Evolutionary conservation across 305 asterid species (phyloP).

Genomic region (Solanum hybrid): DNA sequence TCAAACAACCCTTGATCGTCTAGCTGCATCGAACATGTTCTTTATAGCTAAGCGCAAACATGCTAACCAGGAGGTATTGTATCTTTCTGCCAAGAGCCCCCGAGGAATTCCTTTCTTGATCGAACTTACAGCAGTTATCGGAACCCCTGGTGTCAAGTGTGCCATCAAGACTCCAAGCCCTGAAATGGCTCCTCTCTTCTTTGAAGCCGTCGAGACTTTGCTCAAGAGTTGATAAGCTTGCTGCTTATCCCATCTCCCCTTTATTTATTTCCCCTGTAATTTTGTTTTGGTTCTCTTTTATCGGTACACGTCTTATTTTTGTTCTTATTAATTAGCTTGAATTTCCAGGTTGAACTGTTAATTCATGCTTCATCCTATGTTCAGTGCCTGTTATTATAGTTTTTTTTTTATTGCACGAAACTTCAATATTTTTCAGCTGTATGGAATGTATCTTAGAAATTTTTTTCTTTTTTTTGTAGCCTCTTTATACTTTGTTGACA

Average conservation of each 20-base stretch:
- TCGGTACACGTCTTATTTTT: not conserved
- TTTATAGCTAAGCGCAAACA: constrained; percentile 93
- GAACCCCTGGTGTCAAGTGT: constrained; percentile 83
- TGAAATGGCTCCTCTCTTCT: constrained; percentile 86
- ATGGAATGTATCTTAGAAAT: not conserved
- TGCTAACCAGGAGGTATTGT: constrained; percentile 82
- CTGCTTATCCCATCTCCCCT: not conserved
- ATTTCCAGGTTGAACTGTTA: constrained; percentile 3
- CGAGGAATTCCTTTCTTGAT: constrained; percentile 79
- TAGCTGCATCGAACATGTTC: constrained; percentile 76
- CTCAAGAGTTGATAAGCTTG: constrained; percentile 38
- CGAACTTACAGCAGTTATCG: constrained; percentile 71
- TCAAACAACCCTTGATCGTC: constrained; percentile 60
- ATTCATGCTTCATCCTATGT: not conserved
- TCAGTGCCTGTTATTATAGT: not conserved
- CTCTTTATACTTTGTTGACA: not conserved
- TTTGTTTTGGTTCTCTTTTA: not conserved
- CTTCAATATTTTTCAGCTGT: not conserved
- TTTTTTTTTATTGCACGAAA: not conserved
- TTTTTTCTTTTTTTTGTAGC: not conserved
- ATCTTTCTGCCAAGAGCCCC: constrained; percentile 88
- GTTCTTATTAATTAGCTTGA: constrained; percentile 1
- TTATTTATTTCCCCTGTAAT: not conserved
- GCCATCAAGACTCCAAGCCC: constrained; percentile 84
- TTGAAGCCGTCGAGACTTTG: constrained; percentile 63